Percentiles rank a stretch among this genome's conserved stretches.
phyloP scores from a whole-genome alignment of 2,329 filamentous ascomycete species.

The Nigrospora oryzae region DNA sequence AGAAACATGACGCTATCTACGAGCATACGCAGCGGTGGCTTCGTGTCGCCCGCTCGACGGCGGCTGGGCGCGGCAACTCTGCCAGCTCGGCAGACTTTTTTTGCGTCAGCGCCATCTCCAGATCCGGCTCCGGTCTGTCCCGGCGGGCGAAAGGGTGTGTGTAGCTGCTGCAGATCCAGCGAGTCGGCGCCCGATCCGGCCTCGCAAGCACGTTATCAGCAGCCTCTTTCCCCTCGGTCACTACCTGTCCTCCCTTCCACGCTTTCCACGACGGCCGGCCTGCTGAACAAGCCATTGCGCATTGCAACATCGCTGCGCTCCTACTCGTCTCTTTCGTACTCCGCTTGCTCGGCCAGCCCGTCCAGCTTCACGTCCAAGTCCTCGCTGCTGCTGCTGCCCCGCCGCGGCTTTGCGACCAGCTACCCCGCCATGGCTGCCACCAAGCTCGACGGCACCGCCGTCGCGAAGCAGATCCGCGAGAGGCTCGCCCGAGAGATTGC shows the following conservation, averaged over 20 bases:
- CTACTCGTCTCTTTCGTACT: neutral
- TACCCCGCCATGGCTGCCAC: slow-evolving; percentile 67
- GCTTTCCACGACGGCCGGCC: neutral
- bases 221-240: neutral
- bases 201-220: neutral
- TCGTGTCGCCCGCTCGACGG: neutral
- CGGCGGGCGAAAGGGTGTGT: neutral
- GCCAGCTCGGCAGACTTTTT: slow-evolving; percentile 1
- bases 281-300: neutral
- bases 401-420: slow-evolving; percentile 35
- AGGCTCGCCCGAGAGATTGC: slow-evolving; percentile 72
- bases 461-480: slow-evolving; percentile 87
- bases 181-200: neutral
- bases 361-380: neutral
- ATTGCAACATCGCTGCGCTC: no score
- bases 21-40: neutral
- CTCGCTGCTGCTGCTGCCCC: slow-evolving; percentile 1
- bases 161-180: neutral
- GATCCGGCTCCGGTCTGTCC: neutral
- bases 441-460: slow-evolving; percentile 93
- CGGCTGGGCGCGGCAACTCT: neutral
- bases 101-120: neutral
- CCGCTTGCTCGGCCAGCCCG: neutral
- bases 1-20: neutral
- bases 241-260: neutral